These are phyloP conservation scores for Phytophthora pini DNA, from an alignment of 352 stramenopile species.

Conservation along the genomic window DNA sequence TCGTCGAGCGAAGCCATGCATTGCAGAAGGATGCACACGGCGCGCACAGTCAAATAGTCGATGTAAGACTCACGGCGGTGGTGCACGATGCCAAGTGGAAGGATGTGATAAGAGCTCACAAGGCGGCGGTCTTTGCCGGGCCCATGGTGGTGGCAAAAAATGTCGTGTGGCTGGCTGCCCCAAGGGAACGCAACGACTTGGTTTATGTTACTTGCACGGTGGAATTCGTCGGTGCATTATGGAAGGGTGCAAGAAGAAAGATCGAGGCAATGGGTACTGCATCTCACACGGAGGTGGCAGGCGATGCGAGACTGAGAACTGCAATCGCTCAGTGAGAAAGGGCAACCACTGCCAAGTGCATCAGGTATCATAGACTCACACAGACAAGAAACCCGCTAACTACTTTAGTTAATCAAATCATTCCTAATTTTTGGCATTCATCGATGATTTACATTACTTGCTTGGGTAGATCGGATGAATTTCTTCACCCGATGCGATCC, in stretches of 20 bases:
- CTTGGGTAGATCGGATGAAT: too few relatives aligned
- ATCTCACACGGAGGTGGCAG: constrained; percentile 81
- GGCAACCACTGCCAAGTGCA: constrained; percentile 80
- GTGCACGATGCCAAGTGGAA: constrained; percentile 70
- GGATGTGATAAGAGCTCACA: constrained; percentile 84
- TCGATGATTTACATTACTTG: too few relatives aligned
- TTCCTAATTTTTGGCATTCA: too few relatives aligned
- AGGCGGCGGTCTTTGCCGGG: constrained; percentile 60
- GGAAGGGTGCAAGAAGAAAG: constrained; percentile 84
- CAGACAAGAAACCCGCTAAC: too few relatives aligned
- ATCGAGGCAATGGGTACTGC: constrained; percentile 83
- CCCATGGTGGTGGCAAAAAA: constrained; percentile 70
- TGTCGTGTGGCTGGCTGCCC: constrained; percentile 69
- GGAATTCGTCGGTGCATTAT: constrained; percentile 77
- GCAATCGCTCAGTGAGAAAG: constrained; percentile 72
- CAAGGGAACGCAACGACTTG: constrained; percentile 80
- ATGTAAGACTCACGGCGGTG: constrained; percentile 84
- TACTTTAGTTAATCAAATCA: too few relatives aligned
- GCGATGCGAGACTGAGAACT: constrained; percentile 64
- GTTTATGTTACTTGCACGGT: constrained; percentile 81
- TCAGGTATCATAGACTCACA: constrained; percentile 22
- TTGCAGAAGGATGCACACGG: constrained; percentile 62
- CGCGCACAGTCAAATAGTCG: constrained; percentile 82
- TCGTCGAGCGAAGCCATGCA: constrained; percentile 69
- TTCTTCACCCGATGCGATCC: too few relatives aligned